A percentile compares a stretch with the other conserved stretches of the same genome.
These are phyloP conservation scores for Thelonectria blattea DNA, from an alignment of 2,329 filamentous ascomycete species.

Conservation along the genomic window DNA sequence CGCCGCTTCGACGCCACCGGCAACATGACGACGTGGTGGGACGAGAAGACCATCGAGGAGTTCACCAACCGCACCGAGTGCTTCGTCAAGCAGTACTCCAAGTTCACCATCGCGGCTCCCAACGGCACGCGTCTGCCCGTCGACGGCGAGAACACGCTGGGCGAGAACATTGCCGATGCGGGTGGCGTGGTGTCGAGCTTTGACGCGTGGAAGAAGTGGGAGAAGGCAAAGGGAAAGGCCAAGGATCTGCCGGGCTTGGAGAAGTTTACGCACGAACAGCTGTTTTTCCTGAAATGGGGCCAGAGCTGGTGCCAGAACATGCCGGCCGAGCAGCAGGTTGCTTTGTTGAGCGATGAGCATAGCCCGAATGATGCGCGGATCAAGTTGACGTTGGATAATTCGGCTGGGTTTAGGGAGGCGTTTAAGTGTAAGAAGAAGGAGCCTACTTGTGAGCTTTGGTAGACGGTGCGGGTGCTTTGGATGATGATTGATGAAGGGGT, in stretches of 20 bases:
- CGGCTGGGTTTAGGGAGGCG: slow-evolving; percentile 68
- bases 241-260: slow-evolving; percentile 65
- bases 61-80: slow-evolving; percentile 67
- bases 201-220: slow-evolving; percentile 68
- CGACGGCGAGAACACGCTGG: slow-evolving; percentile 67
- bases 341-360: slow-evolving; percentile 67
- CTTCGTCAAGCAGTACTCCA: slow-evolving; percentile 70
- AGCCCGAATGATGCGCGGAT: slow-evolving; percentile 68
- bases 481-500: not conserved
- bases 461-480: not conserved
- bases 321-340: slow-evolving; percentile 62
- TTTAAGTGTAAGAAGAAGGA: slow-evolving; percentile 71
- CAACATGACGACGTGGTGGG: slow-evolving; percentile 72
- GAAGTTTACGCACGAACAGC: slow-evolving; percentile 68
- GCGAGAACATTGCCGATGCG: slow-evolving; percentile 75
- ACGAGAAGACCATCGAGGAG: slow-evolving; percentile 60
- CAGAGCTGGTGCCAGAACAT: slow-evolving; percentile 73
- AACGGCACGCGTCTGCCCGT: slow-evolving; percentile 64
- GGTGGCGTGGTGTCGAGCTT: slow-evolving; percentile 69
- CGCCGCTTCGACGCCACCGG: slow-evolving; percentile 69
- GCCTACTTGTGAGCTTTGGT: slow-evolving; percentile 75
- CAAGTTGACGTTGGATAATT: slow-evolving; percentile 69
- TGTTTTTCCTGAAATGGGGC: slow-evolving; percentile 71
- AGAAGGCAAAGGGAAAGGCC: slow-evolving; percentile 54
- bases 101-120: slow-evolving; percentile 63